Evolutionary conservation across 768 basidiomycete species (phyloP), one percentile per base, ranked within the genome.

Genomic region (Pleurotus djamor): DNA sequence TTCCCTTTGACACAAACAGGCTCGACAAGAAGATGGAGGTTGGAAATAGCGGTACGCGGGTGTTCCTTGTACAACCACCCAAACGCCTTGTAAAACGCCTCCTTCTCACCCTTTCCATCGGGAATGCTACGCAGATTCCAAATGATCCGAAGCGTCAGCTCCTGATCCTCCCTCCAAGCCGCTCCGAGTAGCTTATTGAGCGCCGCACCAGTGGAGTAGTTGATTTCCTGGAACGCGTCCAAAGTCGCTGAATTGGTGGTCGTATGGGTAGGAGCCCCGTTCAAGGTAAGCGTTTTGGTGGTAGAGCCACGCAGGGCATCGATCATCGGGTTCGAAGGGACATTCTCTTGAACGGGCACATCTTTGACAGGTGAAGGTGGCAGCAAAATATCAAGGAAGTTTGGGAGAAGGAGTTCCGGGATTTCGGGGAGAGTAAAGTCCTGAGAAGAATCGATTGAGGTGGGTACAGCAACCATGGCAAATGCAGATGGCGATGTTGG

Each of bases 61-160:
- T 91, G 87, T 4, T 87, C 73, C 4, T 84, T 71, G 66, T 84
- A 88, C 1, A 91, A 74, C 88, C 88, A 90, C 9, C 84, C 87
- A 51, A 83, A 87, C 4, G 82, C 78, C 80, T 69, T 73, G 67
- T 88, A 89, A 65, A 90, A 91, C 0, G 71, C 68, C 58, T 85
- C 83, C 61, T 79, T 84, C 47, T 84, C 82, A 5, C 77, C 72
- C 64, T 86, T 87, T 0, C 89, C 88, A 45, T 91, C 85, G 57
- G 87, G 86, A 36, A 92, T 89, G 36, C 85, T 88, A 21, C 88
- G 71, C 48, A 81, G 66, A 59, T 85, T 83, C 85, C 87, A 90
- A 60, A 92, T 87, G 58, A 90, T 73, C 35, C 79, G 77, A 41
- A 90, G 75, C 0, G 88, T 87, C 16, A 85, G 63, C 6, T 66